Conservation (phyloP, 371 early-diverging fungal genomes). For the Parasitella parasitica region DNA sequence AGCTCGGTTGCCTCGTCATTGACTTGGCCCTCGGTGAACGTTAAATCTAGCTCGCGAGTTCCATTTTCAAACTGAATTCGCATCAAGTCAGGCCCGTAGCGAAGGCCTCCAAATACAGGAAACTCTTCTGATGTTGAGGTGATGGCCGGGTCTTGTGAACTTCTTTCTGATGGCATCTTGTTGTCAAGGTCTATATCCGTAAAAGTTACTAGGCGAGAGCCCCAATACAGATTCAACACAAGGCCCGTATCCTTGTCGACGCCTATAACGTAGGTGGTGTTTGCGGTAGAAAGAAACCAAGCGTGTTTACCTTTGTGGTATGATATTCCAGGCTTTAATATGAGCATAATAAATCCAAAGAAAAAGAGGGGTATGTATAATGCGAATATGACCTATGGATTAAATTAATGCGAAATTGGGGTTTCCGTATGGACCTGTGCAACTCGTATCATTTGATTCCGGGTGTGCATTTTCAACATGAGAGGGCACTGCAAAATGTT, state of each 20-base stretch:
- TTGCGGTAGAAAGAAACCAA: constrained; percentile 37
- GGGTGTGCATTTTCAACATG: too few species aligned
- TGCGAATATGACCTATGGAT: too few species aligned
- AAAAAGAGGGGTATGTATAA: background rate
- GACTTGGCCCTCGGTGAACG: constrained; percentile 2
- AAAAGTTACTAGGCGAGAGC: constrained; percentile 20
- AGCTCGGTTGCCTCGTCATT: background rate
- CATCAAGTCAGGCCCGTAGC: constrained; percentile 31
- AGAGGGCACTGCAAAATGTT: too few species aligned
- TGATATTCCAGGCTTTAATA: constrained; percentile 21
- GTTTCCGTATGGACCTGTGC: too few species aligned
- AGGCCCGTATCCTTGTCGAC: constrained; percentile 11
- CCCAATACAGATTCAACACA: constrained; percentile 42
- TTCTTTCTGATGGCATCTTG: background rate
- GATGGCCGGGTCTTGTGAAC: constrained; percentile 35
- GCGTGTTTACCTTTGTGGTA: constrained; percentile 14
- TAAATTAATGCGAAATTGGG: too few species aligned
- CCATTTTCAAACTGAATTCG: constrained; percentile 27
- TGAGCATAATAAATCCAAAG: background rate
- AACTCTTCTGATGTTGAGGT: constrained; percentile 38
- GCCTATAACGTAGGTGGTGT: constrained; percentile 37
- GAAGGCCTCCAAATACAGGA: constrained; percentile 43
- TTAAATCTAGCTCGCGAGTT: constrained; percentile 32
- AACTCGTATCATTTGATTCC: too few species aligned
- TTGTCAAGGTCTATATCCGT: constrained; percentile 15